Conservation (phyloP, 495 filamentous ascomycete species). For the Podospora conica region DNA sequence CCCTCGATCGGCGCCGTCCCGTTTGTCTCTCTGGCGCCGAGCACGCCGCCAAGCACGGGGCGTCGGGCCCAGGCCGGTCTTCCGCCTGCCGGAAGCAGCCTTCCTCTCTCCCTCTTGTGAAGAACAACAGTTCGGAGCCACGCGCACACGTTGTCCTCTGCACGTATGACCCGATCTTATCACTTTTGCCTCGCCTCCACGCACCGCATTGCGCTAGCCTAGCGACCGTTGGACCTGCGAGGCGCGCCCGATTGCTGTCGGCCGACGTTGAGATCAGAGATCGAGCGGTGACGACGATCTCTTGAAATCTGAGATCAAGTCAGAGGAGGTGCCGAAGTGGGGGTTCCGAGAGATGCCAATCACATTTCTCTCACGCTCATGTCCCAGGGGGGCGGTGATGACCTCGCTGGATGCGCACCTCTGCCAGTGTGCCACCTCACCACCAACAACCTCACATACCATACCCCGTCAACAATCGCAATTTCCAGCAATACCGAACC, state of each 20-base stretch:
- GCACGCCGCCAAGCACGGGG: neutral
- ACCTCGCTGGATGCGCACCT: neutral
- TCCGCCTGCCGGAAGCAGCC: neutral
- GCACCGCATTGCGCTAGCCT: neutral
- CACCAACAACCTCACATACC: neutral
- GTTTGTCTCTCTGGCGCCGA: neutral
- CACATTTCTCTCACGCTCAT: no score
- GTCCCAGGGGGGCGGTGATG: no score
- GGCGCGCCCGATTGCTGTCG: neutral
- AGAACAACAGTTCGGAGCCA: neutral
- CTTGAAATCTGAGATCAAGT: neutral
- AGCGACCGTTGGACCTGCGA: neutral
- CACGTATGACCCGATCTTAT: neutral
- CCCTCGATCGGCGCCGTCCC: conserved; percentile 5
- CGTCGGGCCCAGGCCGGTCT: neutral
- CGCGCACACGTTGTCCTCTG: neutral
- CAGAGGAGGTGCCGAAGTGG: neutral
- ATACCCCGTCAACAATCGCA: no score
- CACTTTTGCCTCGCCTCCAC: neutral
- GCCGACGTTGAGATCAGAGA: neutral
- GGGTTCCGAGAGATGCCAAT: no score
- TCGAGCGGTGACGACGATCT: neutral
- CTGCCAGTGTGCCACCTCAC: no score
- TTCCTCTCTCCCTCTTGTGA: no score
- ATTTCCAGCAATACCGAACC: neutral